phyloP scores from a whole-genome alignment of 129 eudicot species.

The Calendula officinalis region DNA sequence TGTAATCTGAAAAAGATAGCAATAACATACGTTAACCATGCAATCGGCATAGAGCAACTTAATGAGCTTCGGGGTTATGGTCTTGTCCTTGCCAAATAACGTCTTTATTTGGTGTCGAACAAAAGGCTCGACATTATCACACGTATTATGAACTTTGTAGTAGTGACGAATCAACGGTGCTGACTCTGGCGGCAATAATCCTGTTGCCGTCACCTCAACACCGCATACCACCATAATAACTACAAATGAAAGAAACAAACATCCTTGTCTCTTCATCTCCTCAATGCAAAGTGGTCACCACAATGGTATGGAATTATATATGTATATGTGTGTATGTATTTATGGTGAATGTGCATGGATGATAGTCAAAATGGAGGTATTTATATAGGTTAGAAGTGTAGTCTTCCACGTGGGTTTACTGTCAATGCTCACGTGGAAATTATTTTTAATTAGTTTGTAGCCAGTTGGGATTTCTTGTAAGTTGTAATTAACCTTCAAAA shows the following conservation, averaged over 20 bases:
- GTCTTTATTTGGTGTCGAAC: slow-evolving; percentile 52
- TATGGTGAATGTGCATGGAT: slow-evolving; percentile 21
- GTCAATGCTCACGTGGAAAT: slow-evolving; percentile 21
- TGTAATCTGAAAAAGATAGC: not conserved
- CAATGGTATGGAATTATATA: not conserved
- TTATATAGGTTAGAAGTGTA: slow-evolving; percentile 27
- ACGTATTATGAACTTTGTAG: slow-evolving; percentile 75
- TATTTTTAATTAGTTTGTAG: slow-evolving; percentile 19
- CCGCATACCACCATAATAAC: not conserved
- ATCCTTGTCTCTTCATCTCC: slow-evolving; percentile 15
- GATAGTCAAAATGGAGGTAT: slow-evolving; percentile 20
- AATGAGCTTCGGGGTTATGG: slow-evolving; percentile 64
- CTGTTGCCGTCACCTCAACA: slow-evolving; percentile 34
- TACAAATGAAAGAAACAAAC: slow-evolving; percentile 20
- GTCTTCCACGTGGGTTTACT: slow-evolving; percentile 30
- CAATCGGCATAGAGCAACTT: slow-evolving; percentile 83
- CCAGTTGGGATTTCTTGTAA: slow-evolving; percentile 36
- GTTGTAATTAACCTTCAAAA: slow-evolving; percentile 9
- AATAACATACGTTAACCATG: slow-evolving; percentile 71
- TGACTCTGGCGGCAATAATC: slow-evolving; percentile 55
- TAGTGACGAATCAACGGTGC: slow-evolving; percentile 48
- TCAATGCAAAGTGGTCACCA: not conserved
- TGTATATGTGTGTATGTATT: not conserved
- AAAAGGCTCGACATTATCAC: slow-evolving; percentile 58
- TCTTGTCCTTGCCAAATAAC: slow-evolving; percentile 40